Percentiles rank a stretch among this genome's conserved stretches.
phyloP scores from a whole-genome alignment of 345 rosid genomes.

The Abelmoschus esculentus region DNA sequence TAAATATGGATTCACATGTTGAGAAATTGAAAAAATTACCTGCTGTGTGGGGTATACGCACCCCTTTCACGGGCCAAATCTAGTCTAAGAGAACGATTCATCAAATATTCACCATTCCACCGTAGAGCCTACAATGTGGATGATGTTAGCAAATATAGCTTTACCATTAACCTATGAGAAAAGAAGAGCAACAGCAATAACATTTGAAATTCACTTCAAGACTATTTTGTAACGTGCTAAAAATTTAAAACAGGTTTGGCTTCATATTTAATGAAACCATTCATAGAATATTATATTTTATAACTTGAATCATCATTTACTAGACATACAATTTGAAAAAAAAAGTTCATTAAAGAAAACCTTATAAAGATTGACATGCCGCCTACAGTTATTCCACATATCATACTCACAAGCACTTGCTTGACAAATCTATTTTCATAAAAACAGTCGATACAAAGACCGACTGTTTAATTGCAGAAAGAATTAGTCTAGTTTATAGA shows the following conservation, averaged over 20 bases:
- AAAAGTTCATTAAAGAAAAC: not conserved
- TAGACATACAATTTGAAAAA: not conserved
- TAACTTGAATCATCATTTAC: not conserved
- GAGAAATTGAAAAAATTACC: slow-evolving; percentile 23
- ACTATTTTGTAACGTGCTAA: too few relatives aligned
- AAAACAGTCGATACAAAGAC: not conserved
- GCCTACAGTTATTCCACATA: too few relatives aligned
- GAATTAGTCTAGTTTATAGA: not conserved
- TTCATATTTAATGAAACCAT: not conserved
- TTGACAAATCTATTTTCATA: not conserved
- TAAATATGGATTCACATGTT: not conserved
- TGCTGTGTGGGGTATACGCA: slow-evolving; percentile 51
- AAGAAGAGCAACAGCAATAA: not conserved
- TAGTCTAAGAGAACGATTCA: slow-evolving; percentile 49
- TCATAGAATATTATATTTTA: not conserved
- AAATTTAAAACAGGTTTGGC: not conserved
- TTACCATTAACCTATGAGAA: too few relatives aligned
- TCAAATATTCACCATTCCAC: slow-evolving; percentile 40
- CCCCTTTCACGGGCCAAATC: slow-evolving; percentile 72
- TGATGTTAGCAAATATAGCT: too few relatives aligned
- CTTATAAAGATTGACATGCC: too few relatives aligned
- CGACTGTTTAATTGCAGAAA: not conserved
- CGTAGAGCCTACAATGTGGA: slow-evolving; percentile 42
- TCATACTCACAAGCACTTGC: too few relatives aligned
- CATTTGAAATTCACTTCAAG: not conserved